These are phyloP conservation scores for Scleromitrula shiraiana DNA, from an alignment of 2,329 filamentous ascomycete species.

Conservation along the genomic window DNA sequence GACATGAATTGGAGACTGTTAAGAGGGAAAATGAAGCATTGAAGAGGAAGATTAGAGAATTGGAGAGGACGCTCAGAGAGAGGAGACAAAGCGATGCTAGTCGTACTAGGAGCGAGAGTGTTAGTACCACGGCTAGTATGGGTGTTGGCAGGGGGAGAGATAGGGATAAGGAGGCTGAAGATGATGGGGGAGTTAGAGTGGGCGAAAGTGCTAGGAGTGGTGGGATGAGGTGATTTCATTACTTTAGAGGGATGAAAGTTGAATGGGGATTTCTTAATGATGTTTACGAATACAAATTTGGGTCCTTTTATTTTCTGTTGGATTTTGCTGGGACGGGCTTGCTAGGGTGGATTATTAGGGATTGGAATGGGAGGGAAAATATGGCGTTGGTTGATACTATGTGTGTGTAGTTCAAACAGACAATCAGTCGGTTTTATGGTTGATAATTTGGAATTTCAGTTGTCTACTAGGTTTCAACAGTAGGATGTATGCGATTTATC, in stretches of 20 bases:
- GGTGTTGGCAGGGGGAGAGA: constrained; percentile 29
- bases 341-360: too few species aligned
- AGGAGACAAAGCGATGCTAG: constrained; percentile 34
- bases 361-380: neutral
- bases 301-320: too few species aligned
- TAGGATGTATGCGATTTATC: too few species aligned
- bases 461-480: too few species aligned
- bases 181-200: constrained; percentile 48
- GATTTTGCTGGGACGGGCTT: too few species aligned
- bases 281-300: neutral
- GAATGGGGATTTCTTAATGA: neutral
- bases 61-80: constrained; percentile 44
- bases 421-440: too few species aligned
- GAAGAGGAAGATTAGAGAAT: constrained; percentile 52
- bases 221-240: constrained; percentile 21
- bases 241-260: too few species aligned
- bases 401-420: too few species aligned
- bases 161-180: constrained; percentile 38
- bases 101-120: constrained; percentile 41
- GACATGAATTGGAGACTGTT: constrained; percentile 51
- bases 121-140: constrained; percentile 44
- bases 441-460: too few species aligned
- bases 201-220: constrained; percentile 53
- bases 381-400: too few species aligned
- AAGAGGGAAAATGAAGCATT: constrained; percentile 58